phyloP scores from a whole-genome alignment of 768 basidiomycete species.

The Boletellus sp. region DNA sequence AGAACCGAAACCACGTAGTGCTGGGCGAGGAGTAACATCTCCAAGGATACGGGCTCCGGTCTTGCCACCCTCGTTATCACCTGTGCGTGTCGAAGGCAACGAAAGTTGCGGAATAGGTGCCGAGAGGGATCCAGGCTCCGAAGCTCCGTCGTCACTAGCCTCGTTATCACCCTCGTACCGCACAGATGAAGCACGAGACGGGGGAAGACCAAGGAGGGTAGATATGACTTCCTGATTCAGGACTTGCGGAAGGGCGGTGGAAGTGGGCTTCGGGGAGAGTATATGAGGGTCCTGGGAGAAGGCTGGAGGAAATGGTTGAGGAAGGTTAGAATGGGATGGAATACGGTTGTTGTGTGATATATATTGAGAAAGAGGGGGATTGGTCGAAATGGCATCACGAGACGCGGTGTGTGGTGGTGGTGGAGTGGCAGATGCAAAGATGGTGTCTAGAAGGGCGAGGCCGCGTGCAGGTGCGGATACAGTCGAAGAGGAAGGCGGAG shows the following conservation, averaged over 20 bases:
- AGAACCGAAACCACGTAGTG: constrained; percentile 35
- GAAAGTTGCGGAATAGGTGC: constrained; percentile 38
- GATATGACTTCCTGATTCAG: constrained; percentile 70
- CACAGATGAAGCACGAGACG: constrained; percentile 37
- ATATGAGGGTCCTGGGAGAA: constrained; percentile 37
- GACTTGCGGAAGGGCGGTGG: constrained; percentile 54
- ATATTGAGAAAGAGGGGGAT: constrained; percentile 17
- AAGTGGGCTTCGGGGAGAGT: constrained; percentile 55
- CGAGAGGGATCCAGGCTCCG: constrained; percentile 38
- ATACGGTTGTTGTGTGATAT: constrained; percentile 6
- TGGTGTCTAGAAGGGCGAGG: constrained; percentile 57
- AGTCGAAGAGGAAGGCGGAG: constrained; percentile 28
- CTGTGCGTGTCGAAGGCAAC: constrained; percentile 14
- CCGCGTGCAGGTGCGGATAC: constrained; percentile 41
- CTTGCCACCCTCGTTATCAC: constrained; percentile 15
- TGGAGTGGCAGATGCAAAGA: constrained; percentile 66
- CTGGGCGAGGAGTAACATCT: constrained; percentile 65
- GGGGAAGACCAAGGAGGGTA: constrained; percentile 54
- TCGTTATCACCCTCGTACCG: constrained; percentile 62
- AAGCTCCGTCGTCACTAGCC: constrained; percentile 31
- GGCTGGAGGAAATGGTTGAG: constrained; percentile 15
- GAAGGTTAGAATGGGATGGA: constrained; percentile 1
- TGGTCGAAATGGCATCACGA: constrained; percentile 9
- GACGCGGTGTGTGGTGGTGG: constrained; percentile 21
- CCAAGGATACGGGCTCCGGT: constrained; percentile 22